phyloP scores from a whole-genome alignment of 2,329 filamentous ascomycete species.

The Pseudogymnoascus sp. region DNA sequence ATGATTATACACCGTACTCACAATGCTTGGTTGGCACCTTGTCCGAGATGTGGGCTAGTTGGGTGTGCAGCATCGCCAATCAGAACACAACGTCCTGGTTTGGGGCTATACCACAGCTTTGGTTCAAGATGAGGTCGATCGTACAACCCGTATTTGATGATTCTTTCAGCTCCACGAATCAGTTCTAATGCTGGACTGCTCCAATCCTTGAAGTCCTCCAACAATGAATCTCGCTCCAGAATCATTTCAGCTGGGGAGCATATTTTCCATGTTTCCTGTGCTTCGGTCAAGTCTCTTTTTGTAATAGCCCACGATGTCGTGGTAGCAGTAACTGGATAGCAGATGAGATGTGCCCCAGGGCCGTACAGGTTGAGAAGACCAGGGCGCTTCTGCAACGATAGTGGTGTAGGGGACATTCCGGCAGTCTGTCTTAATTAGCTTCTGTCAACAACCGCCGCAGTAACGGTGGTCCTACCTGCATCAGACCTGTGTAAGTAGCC shows the following conservation, averaged over 20 bases:
- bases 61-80: not conserved
- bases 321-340: constrained; percentile 18
- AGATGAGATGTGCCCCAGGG: constrained; percentile 20
- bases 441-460: constrained; percentile 11
- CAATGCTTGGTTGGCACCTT: not conserved
- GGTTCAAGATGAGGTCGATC: constrained; percentile 26
- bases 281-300: constrained; percentile 17
- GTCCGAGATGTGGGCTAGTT: not conserved
- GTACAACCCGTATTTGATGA: constrained; percentile 24
- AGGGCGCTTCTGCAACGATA: constrained; percentile 32
- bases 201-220: constrained; percentile 16
- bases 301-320: constrained; percentile 22
- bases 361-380: constrained; percentile 20
- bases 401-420: constrained; percentile 35
- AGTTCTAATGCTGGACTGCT: constrained; percentile 16
- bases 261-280: constrained; percentile 21
- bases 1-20: not conserved
- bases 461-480: constrained; percentile 18
- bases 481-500: constrained; percentile 19
- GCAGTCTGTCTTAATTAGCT: constrained; percentile 13
- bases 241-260: constrained; percentile 16
- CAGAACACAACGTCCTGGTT: not conserved
- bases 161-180: constrained; percentile 17
- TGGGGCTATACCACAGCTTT: not conserved
- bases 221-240: constrained; percentile 13